These are phyloP conservation scores for Exophiala sideris DNA, from an alignment of 2,329 filamentous ascomycete species.

Conservation along the genomic window DNA sequence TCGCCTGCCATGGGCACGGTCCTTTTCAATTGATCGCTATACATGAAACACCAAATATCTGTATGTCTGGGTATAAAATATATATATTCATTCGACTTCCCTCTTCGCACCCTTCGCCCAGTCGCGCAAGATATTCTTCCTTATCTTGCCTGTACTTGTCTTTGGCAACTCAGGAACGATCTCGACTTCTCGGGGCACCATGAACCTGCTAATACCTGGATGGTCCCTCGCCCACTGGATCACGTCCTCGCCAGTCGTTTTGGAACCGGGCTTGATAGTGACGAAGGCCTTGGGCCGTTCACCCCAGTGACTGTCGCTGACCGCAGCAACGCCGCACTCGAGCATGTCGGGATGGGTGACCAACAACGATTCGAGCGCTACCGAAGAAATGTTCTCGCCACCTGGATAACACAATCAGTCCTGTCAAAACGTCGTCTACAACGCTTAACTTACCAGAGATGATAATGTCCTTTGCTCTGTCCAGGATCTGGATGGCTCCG, in stretches of 20 bases:
- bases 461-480: conserved; percentile 96
- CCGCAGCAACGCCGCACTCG: conserved; percentile 85
- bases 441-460: conserved; percentile 67
- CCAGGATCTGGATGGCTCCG: conserved; percentile 85
- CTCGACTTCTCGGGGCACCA: conserved; percentile 73
- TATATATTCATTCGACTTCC: conserved; percentile 19
- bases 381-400: conserved; percentile 93
- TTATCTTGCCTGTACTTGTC: conserved; percentile 93
- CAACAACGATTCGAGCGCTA: conserved; percentile 87
- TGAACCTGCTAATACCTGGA: conserved; percentile 82
- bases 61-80: background rate
- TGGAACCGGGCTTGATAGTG: conserved; percentile 68
- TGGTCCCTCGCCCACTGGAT: conserved; percentile 82
- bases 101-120: conserved; percentile 66
- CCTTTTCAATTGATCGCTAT: no score
- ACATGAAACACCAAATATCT: background rate
- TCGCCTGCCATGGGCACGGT: no score
- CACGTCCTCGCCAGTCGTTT: conserved; percentile 62
- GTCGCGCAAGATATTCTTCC: conserved; percentile 87
- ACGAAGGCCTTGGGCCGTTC: conserved; percentile 94
- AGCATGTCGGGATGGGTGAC: conserved; percentile 83
- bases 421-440: background rate
- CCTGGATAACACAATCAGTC: conserved; percentile 48
- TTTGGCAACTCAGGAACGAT: conserved; percentile 87
- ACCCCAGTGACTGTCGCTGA: conserved; percentile 87